phyloP scores from a whole-genome alignment of 2,329 filamentous ascomycete species.

The Nakataea oryzae region DNA sequence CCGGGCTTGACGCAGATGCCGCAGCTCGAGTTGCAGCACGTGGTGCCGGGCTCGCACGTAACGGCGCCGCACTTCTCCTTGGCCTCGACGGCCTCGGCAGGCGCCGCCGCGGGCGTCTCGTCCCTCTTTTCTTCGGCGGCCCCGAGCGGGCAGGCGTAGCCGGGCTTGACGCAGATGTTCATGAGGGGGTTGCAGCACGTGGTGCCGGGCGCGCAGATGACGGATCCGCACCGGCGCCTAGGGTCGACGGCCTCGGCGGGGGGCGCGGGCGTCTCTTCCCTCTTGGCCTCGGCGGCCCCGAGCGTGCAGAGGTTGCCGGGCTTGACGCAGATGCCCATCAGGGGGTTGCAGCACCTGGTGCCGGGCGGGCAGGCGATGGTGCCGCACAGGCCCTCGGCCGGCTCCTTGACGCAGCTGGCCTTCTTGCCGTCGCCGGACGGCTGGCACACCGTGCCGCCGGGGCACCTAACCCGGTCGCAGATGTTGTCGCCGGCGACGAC shows the following conservation, averaged over 20 bases:
- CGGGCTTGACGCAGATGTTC: neutral
- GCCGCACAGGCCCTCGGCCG: constrained; percentile 6
- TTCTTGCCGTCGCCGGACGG: neutral
- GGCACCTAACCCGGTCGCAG: neutral
- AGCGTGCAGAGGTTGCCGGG: constrained; percentile 11
- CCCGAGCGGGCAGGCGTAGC: neutral
- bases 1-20: constrained; percentile 11
- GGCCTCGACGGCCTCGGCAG: neutral
- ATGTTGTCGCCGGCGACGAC: neutral
- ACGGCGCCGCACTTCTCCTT: constrained; percentile 9
- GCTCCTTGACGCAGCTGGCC: neutral
- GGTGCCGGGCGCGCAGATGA: neutral
- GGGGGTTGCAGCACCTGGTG: constrained; percentile 11
- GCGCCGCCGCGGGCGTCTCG: neutral
- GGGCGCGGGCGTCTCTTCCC: too few species aligned
- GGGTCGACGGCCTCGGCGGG: neutral
- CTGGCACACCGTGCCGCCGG: neutral
- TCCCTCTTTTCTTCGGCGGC: neutral
- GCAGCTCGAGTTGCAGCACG: constrained; percentile 14
- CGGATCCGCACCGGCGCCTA: neutral
- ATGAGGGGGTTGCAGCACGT: neutral
- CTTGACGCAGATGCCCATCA: constrained; percentile 10
- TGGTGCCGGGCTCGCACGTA: constrained; percentile 5
- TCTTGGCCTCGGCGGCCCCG: constrained; percentile 5
- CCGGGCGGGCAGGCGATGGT: constrained; percentile 8